phyloP scores from a whole-genome alignment of 2,329 filamentous ascomycete species.

The Penicillium brevicompactum region DNA sequence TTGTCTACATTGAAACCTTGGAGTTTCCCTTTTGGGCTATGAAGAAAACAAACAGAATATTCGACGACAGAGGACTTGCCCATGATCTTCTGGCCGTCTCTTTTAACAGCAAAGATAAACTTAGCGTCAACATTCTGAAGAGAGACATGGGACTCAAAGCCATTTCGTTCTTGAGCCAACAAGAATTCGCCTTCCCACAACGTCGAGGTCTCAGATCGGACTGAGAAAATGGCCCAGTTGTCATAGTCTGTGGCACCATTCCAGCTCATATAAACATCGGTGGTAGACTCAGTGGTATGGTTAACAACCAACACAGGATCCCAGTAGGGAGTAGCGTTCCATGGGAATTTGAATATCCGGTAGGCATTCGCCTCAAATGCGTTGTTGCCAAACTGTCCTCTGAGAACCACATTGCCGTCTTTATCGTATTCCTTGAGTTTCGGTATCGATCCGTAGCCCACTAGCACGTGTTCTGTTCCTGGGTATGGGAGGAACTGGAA shows the following conservation, averaged over 20 bases:
- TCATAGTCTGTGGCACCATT: slow-evolving; percentile 41
- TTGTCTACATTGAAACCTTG: too few species aligned
- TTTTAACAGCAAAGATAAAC: slow-evolving; percentile 5
- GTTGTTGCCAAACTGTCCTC: slow-evolving; percentile 35
- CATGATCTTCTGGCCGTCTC: too few species aligned
- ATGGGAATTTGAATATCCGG: slow-evolving; percentile 38
- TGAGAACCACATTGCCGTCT: slow-evolving; percentile 33
- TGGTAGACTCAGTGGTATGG: slow-evolving; percentile 15
- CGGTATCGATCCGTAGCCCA: slow-evolving; percentile 40
- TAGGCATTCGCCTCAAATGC: slow-evolving; percentile 34
- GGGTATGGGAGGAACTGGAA: slow-evolving; percentile 26
- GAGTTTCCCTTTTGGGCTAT: too few species aligned
- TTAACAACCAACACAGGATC: slow-evolving; percentile 25
- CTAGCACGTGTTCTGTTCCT: slow-evolving; percentile 26
- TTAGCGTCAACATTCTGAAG: not conserved
- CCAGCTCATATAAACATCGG: slow-evolving; percentile 41
- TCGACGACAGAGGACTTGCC: too few species aligned
- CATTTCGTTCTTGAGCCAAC: not conserved
- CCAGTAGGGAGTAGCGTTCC: slow-evolving; percentile 37
- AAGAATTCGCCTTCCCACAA: not conserved
- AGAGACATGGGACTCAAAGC: slow-evolving; percentile 3
- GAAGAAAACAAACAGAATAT: too few species aligned
- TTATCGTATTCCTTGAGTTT: slow-evolving; percentile 40
- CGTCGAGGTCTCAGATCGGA: slow-evolving; percentile 1
- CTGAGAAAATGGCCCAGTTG: slow-evolving; percentile 19